Evolutionary conservation across 257 asterid genomes (phyloP).

Genomic region (Solanum gracilifrons): DNA sequence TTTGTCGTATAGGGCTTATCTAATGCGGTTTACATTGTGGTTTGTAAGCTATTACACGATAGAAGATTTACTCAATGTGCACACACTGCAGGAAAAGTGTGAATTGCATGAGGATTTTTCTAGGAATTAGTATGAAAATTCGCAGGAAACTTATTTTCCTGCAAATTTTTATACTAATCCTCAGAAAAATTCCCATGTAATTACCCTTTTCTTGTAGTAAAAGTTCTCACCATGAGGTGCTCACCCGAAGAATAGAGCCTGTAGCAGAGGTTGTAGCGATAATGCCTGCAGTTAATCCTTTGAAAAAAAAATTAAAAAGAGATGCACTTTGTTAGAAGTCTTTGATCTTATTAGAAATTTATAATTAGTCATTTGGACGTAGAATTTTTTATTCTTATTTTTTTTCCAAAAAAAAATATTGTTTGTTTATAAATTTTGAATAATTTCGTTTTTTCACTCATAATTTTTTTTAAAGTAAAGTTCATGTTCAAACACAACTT

Average conservation of each 20-base stretch:
- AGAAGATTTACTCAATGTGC: too few relatives aligned
- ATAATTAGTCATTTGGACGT: not conserved
- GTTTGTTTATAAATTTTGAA: not conserved
- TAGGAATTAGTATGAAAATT: too few relatives aligned
- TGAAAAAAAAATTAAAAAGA: not conserved
- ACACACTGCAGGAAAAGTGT: too few relatives aligned
- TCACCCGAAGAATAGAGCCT: too few relatives aligned
- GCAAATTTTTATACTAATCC: too few relatives aligned
- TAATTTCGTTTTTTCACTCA: not conserved
- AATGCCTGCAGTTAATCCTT: fast-evolving
- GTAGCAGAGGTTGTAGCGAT: fast-evolving
- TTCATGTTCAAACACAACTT: not conserved
- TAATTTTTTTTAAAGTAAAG: not conserved
- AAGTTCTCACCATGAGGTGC: not conserved
- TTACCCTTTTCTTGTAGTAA: too few relatives aligned
- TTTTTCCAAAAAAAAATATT: not conserved
- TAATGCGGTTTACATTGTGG: fast-evolving
- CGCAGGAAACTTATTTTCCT: too few relatives aligned
- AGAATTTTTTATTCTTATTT: not conserved
- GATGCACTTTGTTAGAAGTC: not conserved
- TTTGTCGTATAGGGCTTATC: too few relatives aligned
- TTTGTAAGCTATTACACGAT: fast-evolving
- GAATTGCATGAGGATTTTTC: too few relatives aligned
- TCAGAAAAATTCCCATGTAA: too few relatives aligned
- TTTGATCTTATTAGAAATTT: not conserved